These are phyloP conservation scores for Sugiyamaella castrensis DNA, from an alignment of 1,139 yeast species.

Conservation along the genomic window DNA sequence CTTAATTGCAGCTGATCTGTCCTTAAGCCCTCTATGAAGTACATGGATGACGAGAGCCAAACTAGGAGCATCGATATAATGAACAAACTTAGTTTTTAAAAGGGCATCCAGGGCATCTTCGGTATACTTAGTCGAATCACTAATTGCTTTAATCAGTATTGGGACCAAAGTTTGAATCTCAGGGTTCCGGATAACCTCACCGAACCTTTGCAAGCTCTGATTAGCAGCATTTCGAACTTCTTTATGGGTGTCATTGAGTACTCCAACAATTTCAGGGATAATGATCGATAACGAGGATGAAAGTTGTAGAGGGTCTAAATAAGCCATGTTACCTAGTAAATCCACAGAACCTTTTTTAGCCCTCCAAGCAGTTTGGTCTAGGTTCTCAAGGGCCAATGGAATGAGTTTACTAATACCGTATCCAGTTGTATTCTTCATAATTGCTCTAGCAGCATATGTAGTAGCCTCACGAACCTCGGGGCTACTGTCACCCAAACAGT, in stretches of 20 bases:
- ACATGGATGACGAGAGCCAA: conserved; percentile 93
- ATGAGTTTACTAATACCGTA: conserved; percentile 88
- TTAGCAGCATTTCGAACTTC: conserved; percentile 97
- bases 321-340: conserved; percentile 95
- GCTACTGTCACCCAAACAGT: conserved; percentile 77
- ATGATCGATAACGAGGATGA: conserved; percentile 84
- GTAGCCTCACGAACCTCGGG: conserved; percentile 90
- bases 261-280: conserved; percentile 95
- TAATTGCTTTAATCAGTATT: conserved; percentile 83
- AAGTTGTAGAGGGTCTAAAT: conserved; percentile 89
- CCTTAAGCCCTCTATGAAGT: conserved; percentile 91
- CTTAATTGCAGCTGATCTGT: conserved; percentile 87
- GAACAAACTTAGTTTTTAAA: conserved; percentile 89
- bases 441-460: conserved; percentile 76
- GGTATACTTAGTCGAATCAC: conserved; percentile 89
- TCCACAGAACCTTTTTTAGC: conserved; percentile 97
- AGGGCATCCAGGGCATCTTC: conserved; percentile 84
- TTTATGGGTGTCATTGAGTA: conserved; percentile 89
- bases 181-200: conserved; percentile 96
- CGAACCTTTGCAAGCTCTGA: conserved; percentile 81
- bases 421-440: conserved; percentile 90
- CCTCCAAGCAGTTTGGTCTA: conserved; percentile 94
- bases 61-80: conserved; percentile 97
- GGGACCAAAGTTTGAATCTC: conserved; percentile 93
- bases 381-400: conserved; percentile 81